phyloP scores from a whole-genome alignment of 345 rosid genomes.

The Ricinus communis region DNA sequence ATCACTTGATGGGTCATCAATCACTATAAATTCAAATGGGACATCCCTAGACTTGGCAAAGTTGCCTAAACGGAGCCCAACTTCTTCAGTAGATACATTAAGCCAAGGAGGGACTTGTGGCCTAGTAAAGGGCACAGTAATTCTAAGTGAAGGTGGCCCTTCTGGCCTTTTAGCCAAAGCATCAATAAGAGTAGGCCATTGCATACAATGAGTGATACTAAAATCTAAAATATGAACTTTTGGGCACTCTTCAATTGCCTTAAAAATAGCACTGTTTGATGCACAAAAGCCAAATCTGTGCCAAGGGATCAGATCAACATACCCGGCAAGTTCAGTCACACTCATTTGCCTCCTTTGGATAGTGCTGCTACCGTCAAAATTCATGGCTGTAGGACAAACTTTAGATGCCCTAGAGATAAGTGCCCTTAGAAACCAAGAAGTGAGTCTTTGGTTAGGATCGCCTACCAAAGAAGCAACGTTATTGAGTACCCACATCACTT shows the following conservation, averaged over 20 bases:
- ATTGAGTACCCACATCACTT: constrained; percentile 85
- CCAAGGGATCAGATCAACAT: constrained; percentile 77
- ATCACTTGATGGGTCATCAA: constrained; percentile 22
- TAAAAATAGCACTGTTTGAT: constrained; percentile 51
- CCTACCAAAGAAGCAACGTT: constrained; percentile 63
- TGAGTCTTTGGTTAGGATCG: constrained; percentile 67
- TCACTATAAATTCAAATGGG: constrained; percentile 52
- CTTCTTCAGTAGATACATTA: constrained; percentile 47
- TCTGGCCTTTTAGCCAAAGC: constrained; percentile 60
- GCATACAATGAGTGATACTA: constrained; percentile 71
- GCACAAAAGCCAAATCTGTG: constrained; percentile 71
- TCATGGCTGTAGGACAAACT: constrained; percentile 51
- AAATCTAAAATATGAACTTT: constrained; percentile 64
- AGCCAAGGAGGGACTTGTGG: constrained; percentile 63
- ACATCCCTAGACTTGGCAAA: constrained; percentile 57
- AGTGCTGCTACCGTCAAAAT: constrained; percentile 38
- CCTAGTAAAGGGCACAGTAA: constrained; percentile 52
- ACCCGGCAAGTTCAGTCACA: constrained; percentile 66
- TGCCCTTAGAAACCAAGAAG: constrained; percentile 62
- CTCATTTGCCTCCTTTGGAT: constrained; percentile 45
- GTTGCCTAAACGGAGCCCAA: constrained; percentile 55
- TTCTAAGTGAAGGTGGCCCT: constrained; percentile 64
- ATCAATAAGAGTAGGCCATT: constrained; percentile 74
- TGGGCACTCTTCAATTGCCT: constrained; percentile 45
- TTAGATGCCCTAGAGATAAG: constrained; percentile 61